These are phyloP conservation scores for Hygrophila difformis DNA, from an alignment of 257 asterid genomes.

Conservation along the genomic window DNA sequence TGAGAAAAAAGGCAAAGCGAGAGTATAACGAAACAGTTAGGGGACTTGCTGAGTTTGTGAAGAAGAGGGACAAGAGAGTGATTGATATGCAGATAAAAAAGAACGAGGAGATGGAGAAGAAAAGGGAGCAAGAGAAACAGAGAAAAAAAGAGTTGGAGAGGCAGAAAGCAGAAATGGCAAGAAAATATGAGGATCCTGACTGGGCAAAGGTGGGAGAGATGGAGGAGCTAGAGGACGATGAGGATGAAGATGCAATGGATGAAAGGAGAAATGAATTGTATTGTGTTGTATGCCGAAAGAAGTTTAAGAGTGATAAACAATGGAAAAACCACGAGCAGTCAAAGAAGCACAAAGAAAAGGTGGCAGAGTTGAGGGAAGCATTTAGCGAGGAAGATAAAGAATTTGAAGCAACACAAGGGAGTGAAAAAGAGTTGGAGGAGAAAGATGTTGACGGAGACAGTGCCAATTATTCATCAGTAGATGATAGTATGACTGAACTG, in stretches of 20 bases:
- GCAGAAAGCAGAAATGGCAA: constrained; percentile 70
- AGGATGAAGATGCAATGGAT: constrained; percentile 35
- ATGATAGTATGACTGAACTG: constrained; percentile 43
- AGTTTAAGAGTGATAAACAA: constrained; percentile 91
- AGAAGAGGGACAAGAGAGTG: constrained; percentile 91
- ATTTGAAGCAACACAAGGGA: constrained; percentile 28
- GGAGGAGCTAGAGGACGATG: constrained; percentile 62
- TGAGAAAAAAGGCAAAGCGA: constrained; percentile 76
- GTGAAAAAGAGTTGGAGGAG: constrained; percentile 27
- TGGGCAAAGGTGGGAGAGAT: constrained; percentile 72
- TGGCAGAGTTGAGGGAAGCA: constrained; percentile 71
- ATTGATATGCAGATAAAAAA: constrained; percentile 85
- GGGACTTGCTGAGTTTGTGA: constrained; percentile 82
- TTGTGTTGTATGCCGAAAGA: constrained; percentile 87
- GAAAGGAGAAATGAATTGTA: constrained; percentile 63
- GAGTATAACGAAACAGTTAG: constrained; percentile 91
- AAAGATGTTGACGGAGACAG: constrained; percentile 28
- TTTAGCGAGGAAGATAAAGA: constrained; percentile 63
- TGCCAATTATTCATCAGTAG: constrained; percentile 41
- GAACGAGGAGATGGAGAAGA: constrained; percentile 79
- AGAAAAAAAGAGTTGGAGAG: constrained; percentile 79
- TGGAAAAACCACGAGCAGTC: constrained; percentile 98
- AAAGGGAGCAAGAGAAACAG: constrained; percentile 61
- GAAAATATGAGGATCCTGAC: constrained; percentile 67
- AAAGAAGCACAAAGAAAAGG: constrained; percentile 90